Evolutionary conservation across 345 rosid genomes (phyloP), one percentile per base, ranked within the genome.

Genomic region (Euphorbia peplus): DNA sequence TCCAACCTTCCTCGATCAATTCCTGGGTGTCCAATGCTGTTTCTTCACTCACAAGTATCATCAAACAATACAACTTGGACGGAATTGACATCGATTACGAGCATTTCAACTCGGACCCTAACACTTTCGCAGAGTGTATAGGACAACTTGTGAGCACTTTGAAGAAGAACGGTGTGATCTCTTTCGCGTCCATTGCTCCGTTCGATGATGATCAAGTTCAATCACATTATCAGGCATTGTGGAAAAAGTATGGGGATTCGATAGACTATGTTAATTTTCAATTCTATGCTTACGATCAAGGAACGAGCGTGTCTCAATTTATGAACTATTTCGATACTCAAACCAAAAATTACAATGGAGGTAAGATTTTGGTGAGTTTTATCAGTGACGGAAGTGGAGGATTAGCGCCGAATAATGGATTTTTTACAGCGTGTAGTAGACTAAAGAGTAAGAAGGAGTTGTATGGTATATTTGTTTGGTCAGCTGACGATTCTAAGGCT

Each of bases 21-120:
- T 68, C 71, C 18, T 68, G 71, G 71, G 64, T 57, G 5, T 57
- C 71, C 1, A 68, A 68, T 28, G 71, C 71, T 42, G 71, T 68
- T 44, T 68, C 71, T 56, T 68, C 71, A 0, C 64, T 57, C 55
- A 68, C 64, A 1, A 5, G 2, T 5, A 44, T 68, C 56, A 68
- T 68, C 63, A 46, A 68, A 30, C 46, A 57, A 25, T 56, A 44
- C 28, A n/a, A 57, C 4, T 29, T 68, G 25, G 71, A 68, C 26
- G 71, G 71, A 9, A 68, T 68, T 24, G 71, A 42, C 14, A 68
- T 68, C 29, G 71, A 68, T 57, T 68, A 68, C 30, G 63, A 68
- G 29, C 71, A 68, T 46, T 68, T 68, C 14, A 42, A 57, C 12
- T 26, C 71, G 3, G 55, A 56, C 46, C 56, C 64, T 25, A 52